Conservation (phyloP, 140 eudicot genomes). For the Senecio squalidus region DNA sequence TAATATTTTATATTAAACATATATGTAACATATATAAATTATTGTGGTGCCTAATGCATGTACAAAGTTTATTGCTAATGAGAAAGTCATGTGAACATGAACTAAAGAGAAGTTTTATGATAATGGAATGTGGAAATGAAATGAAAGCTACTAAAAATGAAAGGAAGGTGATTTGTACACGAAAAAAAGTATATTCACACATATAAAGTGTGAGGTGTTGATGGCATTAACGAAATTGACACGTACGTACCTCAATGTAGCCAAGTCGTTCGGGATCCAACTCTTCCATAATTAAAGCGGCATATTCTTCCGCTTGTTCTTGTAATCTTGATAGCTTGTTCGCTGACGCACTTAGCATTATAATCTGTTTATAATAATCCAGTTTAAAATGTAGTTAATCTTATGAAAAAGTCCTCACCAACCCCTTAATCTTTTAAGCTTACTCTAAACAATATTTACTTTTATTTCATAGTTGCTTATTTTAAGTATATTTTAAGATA, state of each 20-base stretch:
- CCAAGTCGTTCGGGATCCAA: constrained; percentile 89
- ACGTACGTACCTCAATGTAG: constrained; percentile 71
- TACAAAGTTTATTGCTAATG: neutral
- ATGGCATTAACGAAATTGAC: too few relatives aligned
- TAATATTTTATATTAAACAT: neutral
- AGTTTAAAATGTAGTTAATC: neutral
- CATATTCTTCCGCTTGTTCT: constrained; percentile 91
- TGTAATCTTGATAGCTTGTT: constrained; percentile 79
- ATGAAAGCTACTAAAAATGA: neutral
- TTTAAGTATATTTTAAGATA: too few relatives aligned
- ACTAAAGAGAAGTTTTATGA: neutral
- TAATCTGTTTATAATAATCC: constrained; percentile 36
- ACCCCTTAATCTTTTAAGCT: constrained; percentile 9
- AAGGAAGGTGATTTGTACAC: neutral
- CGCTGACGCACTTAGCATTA: constrained; percentile 87
- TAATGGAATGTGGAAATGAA: neutral
- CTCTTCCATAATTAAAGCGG: constrained; percentile 92
- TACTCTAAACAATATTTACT: neutral
- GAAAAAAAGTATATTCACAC: neutral
- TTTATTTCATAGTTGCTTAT: neutral
- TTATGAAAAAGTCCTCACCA: constrained; percentile 29
- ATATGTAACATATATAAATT: neutral
- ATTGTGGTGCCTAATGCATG: constrained; percentile 8
- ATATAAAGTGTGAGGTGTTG: too few relatives aligned
- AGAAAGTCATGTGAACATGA: constrained; percentile 16